Evolutionary conservation across 192 early-diverging fungal species (phyloP).

Genomic region (Linnemannia hyalina): DNA sequence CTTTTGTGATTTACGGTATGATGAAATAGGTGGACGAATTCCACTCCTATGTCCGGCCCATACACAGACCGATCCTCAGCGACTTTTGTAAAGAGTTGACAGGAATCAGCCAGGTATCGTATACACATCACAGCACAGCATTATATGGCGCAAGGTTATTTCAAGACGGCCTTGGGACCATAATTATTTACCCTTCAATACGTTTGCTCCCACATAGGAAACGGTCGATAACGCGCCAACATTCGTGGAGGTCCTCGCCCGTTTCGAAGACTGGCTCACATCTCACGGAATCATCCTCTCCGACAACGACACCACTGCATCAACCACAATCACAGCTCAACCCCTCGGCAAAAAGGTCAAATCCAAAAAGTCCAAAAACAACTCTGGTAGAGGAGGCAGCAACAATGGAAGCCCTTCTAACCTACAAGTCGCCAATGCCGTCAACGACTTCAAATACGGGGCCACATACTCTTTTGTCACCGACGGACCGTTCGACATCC

Average conservation of each 20-base stretch:
- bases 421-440: constrained; percentile 9
- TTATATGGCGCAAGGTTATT: too few relatives aligned
- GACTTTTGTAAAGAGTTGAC: constrained; percentile 85
- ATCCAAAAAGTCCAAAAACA: constrained; percentile 1
- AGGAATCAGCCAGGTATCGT: constrained; percentile 79
- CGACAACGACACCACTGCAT: neutral
- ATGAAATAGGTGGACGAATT: constrained; percentile 73
- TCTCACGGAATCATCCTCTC: constrained; percentile 42
- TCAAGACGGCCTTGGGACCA: neutral
- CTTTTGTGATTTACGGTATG: neutral
- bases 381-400: neutral
- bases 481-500: constrained; percentile 86
- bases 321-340: neutral
- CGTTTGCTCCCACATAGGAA: constrained; percentile 14
- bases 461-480: constrained; percentile 41
- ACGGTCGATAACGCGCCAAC: constrained; percentile 51
- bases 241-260: constrained; percentile 47
- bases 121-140: neutral
- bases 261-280: constrained; percentile 56
- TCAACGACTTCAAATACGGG: constrained; percentile 37
- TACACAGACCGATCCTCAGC: constrained; percentile 72
- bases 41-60: constrained; percentile 79
- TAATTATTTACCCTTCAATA: constrained; percentile 3
- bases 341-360: neutral
- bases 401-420: neutral